Evolutionary conservation across 2,329 filamentous ascomycete genomes (phyloP).

Genomic region (Fusarium palustre): DNA sequence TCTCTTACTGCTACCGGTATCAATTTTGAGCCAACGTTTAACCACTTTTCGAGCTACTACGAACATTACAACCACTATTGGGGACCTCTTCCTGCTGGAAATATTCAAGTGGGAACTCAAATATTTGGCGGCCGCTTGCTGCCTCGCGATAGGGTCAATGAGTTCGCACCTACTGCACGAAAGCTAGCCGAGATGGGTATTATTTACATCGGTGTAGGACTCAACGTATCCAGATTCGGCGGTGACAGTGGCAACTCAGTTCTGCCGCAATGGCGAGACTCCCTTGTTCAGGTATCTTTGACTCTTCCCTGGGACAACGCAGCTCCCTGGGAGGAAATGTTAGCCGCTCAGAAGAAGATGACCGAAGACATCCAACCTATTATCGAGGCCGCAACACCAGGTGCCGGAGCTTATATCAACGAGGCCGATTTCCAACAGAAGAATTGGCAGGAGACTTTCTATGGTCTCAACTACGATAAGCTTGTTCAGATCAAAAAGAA

Average conservation of each 20-base stretch:
- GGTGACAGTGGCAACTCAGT: conserved; percentile 50
- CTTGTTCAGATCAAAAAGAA: conserved; percentile 60
- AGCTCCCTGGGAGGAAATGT: conserved; percentile 47
- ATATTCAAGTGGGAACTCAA: conserved; percentile 49
- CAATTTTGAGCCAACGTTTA: conserved; percentile 21
- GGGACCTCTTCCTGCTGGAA: conserved; percentile 54
- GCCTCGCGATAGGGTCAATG: conserved; percentile 50
- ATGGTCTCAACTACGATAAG: conserved; percentile 58
- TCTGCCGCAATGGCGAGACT: conserved; percentile 56
- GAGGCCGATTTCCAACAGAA: conserved; percentile 62
- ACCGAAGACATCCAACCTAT: conserved; percentile 44
- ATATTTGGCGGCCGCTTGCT: conserved; percentile 58
- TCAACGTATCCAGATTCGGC: conserved; percentile 46
- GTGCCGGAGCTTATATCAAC: conserved; percentile 61
- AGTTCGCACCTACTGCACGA: conserved; percentile 18
- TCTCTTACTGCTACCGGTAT: conserved; percentile 25
- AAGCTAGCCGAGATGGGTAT: conserved; percentile 42
- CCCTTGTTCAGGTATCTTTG: conserved; percentile 49
- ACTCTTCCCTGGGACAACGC: conserved; percentile 48
- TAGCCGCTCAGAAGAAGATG: conserved; percentile 47
- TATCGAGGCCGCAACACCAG: conserved; percentile 53
- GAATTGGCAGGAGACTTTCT: conserved; percentile 59
- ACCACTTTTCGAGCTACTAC: conserved; percentile 48
- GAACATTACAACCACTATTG: conserved; percentile 58
- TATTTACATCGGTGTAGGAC: conserved; percentile 47